Base-by-base conservation (phyloP, 371 early-diverging fungal genomes). In the Capniomyces stellatus region DNA sequence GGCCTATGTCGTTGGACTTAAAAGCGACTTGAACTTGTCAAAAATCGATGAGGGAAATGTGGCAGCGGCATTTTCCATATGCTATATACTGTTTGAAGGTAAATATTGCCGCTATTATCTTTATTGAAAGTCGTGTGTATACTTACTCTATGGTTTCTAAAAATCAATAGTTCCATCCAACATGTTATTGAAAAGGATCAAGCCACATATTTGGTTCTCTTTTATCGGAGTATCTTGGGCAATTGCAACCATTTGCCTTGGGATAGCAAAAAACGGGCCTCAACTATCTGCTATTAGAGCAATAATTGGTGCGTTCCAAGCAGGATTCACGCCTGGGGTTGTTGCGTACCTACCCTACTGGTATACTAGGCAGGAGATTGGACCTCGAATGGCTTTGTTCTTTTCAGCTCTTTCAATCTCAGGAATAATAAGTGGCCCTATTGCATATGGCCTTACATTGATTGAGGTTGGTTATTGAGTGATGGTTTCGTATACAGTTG, bases 121-220 rank as follows among this genome's bases (percentile, higher is more conserved):
- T n/a, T n/a, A n/a, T n/a, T n/a, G n/a, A n/a, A n/a, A n/a, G n/a
- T n/a, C n/a, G n/a, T n/a, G n/a, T n/a, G n/a, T n/a, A n/a, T n/a
- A n/a, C n/a, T n/a, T n/a, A n/a, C n/a, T n/a, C n/a, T n/a, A n/a
- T n/a, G n/a, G n/a, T n/a, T n/a, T n/a, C n/a, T n/a, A n/a, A n/a
- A n/a, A n/a, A n/a, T n/a, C n/a, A n/a, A 24, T 48, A 48, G 64
- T 79, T 41, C 82, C 80, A 1, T 74, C 77, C 19, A 80, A 82
- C 62, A 57, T 74, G 47, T 19, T 75, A n/a, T 61, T 82, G n/a
- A 81, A 84, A 48, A 63, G 57, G 1, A 55, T 81, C 43, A 75
- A 78, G 8, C 78, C 87, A 4, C 71, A 73, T 23, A 54, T 59
- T 27, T 82, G 85, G 89, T 77, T 90, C 43, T 76, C 85, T 2